A percentile compares a stretch with the other conserved stretches of the same genome.
Evolutionary conservation across 148 eudicot genomes (phyloP).

Genomic region (Silene latifolia): DNA sequence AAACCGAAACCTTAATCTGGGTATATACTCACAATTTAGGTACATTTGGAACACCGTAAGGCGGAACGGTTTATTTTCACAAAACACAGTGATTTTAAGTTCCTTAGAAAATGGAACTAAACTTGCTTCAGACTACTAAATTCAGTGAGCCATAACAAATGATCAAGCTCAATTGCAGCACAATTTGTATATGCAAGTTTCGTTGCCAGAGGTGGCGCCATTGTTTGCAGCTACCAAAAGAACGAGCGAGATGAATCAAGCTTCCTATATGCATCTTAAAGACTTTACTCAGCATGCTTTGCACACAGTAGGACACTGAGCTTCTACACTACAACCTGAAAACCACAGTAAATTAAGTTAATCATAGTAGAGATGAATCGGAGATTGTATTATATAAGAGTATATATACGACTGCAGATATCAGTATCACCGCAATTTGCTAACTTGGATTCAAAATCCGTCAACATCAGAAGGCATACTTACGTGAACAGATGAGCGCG

Average conservation of each 20-base stretch:
- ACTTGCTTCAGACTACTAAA: background rate
- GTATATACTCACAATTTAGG: background rate
- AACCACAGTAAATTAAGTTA: background rate
- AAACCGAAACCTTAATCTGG: background rate
- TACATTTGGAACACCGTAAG: background rate
- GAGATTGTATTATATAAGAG: no score
- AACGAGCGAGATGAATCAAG: background rate
- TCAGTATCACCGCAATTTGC: no score
- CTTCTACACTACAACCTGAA: slow-evolving; percentile 26
- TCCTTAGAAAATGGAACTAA: background rate
- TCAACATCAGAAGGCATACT: slow-evolving; percentile 14
- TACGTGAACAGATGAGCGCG: slow-evolving; percentile 78
- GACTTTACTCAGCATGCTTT: background rate
- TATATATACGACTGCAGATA: background rate
- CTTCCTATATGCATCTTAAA: background rate
- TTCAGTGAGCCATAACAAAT: background rate
- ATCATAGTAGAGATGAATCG: background rate
- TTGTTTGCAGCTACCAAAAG: background rate
- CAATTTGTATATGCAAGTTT: background rate
- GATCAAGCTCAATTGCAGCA: background rate
- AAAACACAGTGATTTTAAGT: background rate
- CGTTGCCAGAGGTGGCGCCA: background rate
- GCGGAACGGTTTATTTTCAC: background rate
- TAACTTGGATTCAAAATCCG: no score
- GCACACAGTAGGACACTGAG: slow-evolving; percentile 3